These are phyloP conservation scores for Colletotrichum sp. DNA, from an alignment of 2,329 filamentous ascomycete species.

Conservation along the genomic window DNA sequence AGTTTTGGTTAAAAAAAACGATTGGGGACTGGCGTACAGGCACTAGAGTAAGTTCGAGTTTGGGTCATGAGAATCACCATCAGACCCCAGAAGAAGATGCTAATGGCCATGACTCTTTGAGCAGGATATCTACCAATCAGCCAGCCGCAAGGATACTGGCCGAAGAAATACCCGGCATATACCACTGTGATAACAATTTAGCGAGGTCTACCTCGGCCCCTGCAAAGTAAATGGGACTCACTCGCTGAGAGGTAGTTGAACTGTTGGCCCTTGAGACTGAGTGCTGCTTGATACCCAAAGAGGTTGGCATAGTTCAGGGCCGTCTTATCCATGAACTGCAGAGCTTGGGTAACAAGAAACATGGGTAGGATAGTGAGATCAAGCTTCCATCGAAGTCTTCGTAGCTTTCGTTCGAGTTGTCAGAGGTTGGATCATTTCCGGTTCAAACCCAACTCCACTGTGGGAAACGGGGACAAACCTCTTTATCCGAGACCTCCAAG, in stretches of 20 bases:
- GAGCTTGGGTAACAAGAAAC: slow-evolving; percentile 32
- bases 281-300: slow-evolving; percentile 37
- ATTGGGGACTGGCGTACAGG: slow-evolving; percentile 20
- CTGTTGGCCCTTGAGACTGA: slow-evolving; percentile 34
- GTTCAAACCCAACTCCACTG: background rate
- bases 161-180: slow-evolving; percentile 44
- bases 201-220: too few species aligned
- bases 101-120: slow-evolving; percentile 34
- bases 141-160: slow-evolving; percentile 45
- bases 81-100: slow-evolving; percentile 28
- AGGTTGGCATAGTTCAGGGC: slow-evolving; percentile 36
- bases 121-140: slow-evolving; percentile 40
- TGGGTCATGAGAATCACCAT: slow-evolving; percentile 38
- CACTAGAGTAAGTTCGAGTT: slow-evolving; percentile 29
- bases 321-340: slow-evolving; percentile 36
- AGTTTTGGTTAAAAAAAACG: rapidly evolving
- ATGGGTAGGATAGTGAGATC: slow-evolving; percentile 34
- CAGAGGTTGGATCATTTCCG: background rate
- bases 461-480: background rate
- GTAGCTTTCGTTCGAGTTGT: background rate
- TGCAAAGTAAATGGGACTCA: background rate
- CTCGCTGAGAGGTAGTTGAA: slow-evolving; percentile 41
- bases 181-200: slow-evolving; percentile 26
- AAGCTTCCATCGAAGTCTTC: slow-evolving; percentile 31
- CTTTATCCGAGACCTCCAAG: background rate